Evolutionary conservation across 345 rosid species (phyloP).

Genomic region (Corchorus olitorius): DNA sequence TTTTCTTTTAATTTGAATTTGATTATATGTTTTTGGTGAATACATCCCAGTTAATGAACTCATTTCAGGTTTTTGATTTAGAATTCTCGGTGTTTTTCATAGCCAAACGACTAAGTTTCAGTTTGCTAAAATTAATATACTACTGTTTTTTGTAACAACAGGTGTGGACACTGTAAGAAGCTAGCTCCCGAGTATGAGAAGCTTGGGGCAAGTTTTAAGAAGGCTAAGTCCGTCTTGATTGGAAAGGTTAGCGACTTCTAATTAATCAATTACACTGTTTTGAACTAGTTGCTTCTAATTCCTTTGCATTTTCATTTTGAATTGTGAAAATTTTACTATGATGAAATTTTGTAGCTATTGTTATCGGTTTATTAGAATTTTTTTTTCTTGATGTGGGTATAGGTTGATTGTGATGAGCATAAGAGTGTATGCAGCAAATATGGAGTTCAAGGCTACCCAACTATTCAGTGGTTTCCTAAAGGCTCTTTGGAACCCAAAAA

Average conservation of each 20-base stretch:
- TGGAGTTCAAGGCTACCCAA: constrained; percentile 97
- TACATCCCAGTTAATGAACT: not conserved
- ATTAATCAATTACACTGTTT: not conserved
- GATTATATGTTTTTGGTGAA: not conserved
- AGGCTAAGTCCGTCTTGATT: constrained; percentile 81
- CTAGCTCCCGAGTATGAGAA: constrained; percentile 96
- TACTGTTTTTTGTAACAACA: constrained; percentile 23
- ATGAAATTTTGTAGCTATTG: not conserved
- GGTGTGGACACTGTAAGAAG: constrained; percentile 99
- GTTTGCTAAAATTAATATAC: not conserved
- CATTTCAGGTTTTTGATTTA: not conserved
- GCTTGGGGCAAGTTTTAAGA: constrained; percentile 89
- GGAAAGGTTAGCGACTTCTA: constrained; percentile 66
- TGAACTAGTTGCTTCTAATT: not conserved
- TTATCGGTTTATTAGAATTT: not conserved
- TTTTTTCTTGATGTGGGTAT: constrained; percentile 31
- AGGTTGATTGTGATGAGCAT: constrained; percentile 99
- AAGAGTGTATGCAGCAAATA: constrained; percentile 82
- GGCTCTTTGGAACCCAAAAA: constrained; percentile 92
- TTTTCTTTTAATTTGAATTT: not conserved
- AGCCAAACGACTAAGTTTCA: not conserved
- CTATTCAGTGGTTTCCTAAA: constrained; percentile 93
- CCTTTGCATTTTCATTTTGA: not conserved
- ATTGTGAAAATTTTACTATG: not conserved
- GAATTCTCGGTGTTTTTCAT: not conserved